Evolutionary conservation across 805 yeast genomes (phyloP).

Genomic region (Kluyveromyces dobzhanskii): DNA sequence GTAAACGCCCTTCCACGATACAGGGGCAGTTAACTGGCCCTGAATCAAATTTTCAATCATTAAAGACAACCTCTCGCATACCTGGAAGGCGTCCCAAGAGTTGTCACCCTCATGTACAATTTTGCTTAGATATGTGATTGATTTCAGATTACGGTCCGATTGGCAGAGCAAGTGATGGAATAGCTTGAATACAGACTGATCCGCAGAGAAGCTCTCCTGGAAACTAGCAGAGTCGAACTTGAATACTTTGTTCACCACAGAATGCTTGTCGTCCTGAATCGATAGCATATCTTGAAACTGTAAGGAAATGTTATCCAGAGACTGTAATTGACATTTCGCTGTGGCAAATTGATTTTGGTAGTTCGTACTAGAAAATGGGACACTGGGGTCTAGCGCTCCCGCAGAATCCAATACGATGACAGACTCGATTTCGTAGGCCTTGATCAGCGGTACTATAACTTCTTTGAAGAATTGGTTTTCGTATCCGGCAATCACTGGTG

Average conservation of each 20-base stretch:
- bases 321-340: slow-evolving; percentile 18
- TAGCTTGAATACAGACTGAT: slow-evolving; percentile 23
- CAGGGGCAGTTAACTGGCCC: slow-evolving; percentile 44
- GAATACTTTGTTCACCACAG: slow-evolving; percentile 14
- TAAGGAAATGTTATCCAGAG: slow-evolving; percentile 16
- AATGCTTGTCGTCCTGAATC: slow-evolving; percentile 11
- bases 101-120: slow-evolving; percentile 91
- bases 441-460: slow-evolving; percentile 43
- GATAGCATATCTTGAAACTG: slow-evolving; percentile 18
- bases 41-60: slow-evolving; percentile 20
- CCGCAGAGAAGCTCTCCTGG: slow-evolving; percentile 22
- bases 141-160: slow-evolving; percentile 8
- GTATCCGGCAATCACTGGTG: slow-evolving; percentile 72
- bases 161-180: slow-evolving; percentile 22
- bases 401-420: slow-evolving; percentile 63
- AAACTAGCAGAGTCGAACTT: slow-evolving; percentile 18
- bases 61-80: slow-evolving; percentile 15
- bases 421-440: slow-evolving; percentile 31
- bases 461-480: slow-evolving; percentile 42
- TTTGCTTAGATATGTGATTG: slow-evolving; percentile 38
- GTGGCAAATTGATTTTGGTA: slow-evolving; percentile 11
- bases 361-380: neutral
- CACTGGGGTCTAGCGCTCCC: slow-evolving; percentile 38
- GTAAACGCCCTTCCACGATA: slow-evolving; percentile 79
- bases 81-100: slow-evolving; percentile 49